These are phyloP conservation scores for Teunomyces tritomae DNA, from an alignment of 805 yeast genomes.

Conservation along the genomic window DNA sequence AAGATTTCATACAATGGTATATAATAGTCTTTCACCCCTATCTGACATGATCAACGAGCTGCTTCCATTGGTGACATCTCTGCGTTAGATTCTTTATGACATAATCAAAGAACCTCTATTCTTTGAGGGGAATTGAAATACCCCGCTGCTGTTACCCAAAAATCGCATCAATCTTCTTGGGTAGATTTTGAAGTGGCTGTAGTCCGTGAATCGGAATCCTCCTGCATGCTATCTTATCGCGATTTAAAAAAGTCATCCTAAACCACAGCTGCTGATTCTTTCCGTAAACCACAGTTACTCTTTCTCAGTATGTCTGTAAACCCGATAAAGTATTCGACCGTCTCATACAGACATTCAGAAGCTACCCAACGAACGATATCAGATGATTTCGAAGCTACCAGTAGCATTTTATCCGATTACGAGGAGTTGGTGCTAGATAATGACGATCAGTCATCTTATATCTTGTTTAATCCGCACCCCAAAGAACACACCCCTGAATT, in stretches of 20 bases:
- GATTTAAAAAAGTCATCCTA: background rate
- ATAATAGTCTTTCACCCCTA: slow-evolving; percentile 88
- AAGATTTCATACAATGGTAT: slow-evolving; percentile 6
- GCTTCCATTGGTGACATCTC: background rate
- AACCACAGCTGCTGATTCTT: background rate
- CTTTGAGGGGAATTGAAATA: background rate
- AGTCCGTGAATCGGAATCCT: background rate
- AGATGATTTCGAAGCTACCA: slow-evolving; percentile 8
- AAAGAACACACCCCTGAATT: slow-evolving; percentile 5
- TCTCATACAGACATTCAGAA: slow-evolving; percentile 7
- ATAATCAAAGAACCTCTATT: background rate
- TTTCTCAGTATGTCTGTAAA: slow-evolving; percentile 6
- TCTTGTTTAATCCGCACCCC: slow-evolving; percentile 13
- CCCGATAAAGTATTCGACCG: slow-evolving; percentile 7
- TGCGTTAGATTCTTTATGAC: background rate
- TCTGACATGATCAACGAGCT: slow-evolving; percentile 48
- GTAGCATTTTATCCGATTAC: slow-evolving; percentile 13
- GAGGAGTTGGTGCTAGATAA: slow-evolving; percentile 11
- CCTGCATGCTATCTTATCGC: slow-evolving; percentile 7
- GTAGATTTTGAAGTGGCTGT: background rate
- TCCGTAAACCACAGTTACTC: slow-evolving; percentile 3
- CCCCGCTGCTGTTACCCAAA: background rate
- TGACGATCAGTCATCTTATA: slow-evolving; percentile 14
- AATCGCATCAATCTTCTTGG: background rate
- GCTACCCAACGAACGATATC: background rate